Conservation (phyloP, 2,329 filamentous ascomycete genomes). For the Botrytis fragariae region DNA sequence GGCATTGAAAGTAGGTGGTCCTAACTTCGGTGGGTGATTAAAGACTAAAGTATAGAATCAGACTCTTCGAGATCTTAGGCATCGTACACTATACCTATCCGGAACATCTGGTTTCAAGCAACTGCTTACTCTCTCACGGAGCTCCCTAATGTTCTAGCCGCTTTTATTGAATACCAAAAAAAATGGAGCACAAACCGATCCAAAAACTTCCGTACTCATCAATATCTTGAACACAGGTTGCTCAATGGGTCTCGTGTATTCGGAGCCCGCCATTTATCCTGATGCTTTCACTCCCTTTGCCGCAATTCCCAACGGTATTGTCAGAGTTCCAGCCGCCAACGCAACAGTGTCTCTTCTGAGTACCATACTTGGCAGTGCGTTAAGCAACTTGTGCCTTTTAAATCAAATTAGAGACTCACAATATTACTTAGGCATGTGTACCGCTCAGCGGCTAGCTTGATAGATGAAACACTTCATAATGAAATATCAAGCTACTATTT, state of each 20-base stretch:
- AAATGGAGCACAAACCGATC: background rate
- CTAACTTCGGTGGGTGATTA: no score
- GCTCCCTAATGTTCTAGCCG: background rate
- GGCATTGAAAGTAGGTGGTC: no score
- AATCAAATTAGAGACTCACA: background rate
- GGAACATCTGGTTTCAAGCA: conserved; percentile 5
- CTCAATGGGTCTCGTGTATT: background rate
- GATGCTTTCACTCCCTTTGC: conserved; percentile 1
- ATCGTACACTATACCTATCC: background rate
- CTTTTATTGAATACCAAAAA: conserved; percentile 9
- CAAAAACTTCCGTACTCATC: background rate
- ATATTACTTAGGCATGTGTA: background rate
- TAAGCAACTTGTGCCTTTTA: background rate
- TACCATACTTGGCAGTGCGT: background rate
- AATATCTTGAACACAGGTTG: background rate
- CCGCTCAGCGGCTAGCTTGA: background rate
- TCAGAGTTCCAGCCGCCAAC: background rate
- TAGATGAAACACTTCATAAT: background rate
- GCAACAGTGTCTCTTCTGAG: background rate
- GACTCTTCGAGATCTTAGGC: no score
- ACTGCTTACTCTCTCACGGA: background rate
- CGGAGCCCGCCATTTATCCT: background rate
- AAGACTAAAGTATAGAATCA: no score
- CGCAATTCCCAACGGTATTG: conserved; percentile 1
- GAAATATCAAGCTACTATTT: conserved; percentile 5